These are phyloP conservation scores for Diaporthe sp. DNA, from an alignment of 2,329 filamentous ascomycete species.

Conservation along the genomic window DNA sequence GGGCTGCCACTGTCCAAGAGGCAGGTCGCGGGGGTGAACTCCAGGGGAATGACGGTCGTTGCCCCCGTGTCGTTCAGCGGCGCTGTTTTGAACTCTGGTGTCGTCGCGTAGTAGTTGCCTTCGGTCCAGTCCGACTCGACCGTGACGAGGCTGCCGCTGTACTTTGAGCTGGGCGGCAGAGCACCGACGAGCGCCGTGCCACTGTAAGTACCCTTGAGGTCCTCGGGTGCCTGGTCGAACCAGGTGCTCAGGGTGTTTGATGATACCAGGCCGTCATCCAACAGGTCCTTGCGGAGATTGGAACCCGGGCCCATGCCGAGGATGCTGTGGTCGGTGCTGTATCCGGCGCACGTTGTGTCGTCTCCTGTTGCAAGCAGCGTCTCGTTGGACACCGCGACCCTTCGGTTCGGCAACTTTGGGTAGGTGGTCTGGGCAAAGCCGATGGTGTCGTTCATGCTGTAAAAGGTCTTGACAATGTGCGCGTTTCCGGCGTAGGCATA, in stretches of 20 bases:
- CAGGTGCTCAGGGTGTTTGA: slow-evolving; percentile 3
- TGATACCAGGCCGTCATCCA: neutral
- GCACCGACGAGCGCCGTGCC: neutral
- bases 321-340: slow-evolving; percentile 4
- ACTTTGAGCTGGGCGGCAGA: neutral
- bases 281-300: neutral
- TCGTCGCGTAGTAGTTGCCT: slow-evolving; percentile 1
- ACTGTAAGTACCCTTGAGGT: neutral
- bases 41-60: neutral
- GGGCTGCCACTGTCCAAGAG: slow-evolving; percentile 22
- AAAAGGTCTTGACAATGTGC: neutral
- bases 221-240: neutral
- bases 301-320: neutral
- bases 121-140: slow-evolving; percentile 3
- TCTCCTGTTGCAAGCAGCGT: slow-evolving; percentile 6
- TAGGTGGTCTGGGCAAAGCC: slow-evolving; percentile 2
- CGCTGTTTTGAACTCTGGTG: neutral
- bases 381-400: neutral
- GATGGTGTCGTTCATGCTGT: slow-evolving; percentile 16
- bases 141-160: neutral
- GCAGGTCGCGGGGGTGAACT: neutral
- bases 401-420: neutral
- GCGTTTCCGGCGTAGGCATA: neutral
- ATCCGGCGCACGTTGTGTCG: neutral
- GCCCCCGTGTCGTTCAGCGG: neutral